phyloP scores from a whole-genome alignment of 2,329 filamentous ascomycete genomes.

The Cryphonectria nitschkei region DNA sequence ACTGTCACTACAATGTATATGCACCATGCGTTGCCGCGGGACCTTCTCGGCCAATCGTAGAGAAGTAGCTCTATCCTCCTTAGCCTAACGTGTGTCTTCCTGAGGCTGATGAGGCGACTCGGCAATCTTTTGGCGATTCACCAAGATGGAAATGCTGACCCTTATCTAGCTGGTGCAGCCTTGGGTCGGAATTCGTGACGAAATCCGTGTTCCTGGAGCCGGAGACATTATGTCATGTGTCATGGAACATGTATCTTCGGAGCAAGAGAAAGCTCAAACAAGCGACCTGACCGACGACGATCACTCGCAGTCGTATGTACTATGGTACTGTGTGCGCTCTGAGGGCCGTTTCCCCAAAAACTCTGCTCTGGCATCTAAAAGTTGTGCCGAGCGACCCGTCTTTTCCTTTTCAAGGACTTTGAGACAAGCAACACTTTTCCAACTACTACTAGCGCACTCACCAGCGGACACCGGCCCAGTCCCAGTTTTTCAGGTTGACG shows the following conservation, averaged over 20 bases:
- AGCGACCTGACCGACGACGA: constrained; percentile 2
- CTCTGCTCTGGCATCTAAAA: neutral
- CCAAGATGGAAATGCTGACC: constrained; percentile 13
- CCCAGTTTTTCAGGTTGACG: constrained; percentile 6
- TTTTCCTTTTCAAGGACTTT: neutral
- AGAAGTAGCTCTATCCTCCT: neutral
- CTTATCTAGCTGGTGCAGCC: constrained; percentile 4
- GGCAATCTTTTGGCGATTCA: neutral
- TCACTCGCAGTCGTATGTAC: neutral
- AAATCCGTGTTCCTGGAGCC: neutral
- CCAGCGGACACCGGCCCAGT: neutral
- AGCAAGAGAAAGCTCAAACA: constrained; percentile 20
- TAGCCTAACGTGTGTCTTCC: constrained; percentile 5
- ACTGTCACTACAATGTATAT: constrained; percentile 1
- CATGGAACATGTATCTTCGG: constrained; percentile 17
- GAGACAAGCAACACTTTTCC: constrained; percentile 1
- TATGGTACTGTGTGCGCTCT: constrained; percentile 17
- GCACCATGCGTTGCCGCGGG: constrained; percentile 5
- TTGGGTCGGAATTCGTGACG: constrained; percentile 2
- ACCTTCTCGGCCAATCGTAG: constrained; percentile 13
- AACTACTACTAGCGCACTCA: constrained; percentile 5
- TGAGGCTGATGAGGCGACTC: constrained; percentile 15
- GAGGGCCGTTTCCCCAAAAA: neutral
- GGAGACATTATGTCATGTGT: constrained; percentile 15
- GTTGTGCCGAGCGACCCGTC: constrained; percentile 17